phyloP scores from a whole-genome alignment of 306 rosid genomes.

The Cercis canadensis region DNA sequence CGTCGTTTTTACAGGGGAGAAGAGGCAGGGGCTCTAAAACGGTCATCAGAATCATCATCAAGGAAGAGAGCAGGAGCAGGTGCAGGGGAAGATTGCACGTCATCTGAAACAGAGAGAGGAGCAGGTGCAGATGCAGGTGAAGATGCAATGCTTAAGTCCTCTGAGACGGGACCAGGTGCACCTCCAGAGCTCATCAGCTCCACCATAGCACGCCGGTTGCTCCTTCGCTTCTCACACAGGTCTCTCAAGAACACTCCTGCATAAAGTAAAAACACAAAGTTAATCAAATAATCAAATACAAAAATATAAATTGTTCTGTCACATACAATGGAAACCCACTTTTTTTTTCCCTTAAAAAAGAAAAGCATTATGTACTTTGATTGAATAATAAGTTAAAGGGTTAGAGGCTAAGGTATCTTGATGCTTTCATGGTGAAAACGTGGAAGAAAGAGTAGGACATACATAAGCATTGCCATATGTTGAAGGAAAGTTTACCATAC shows the following conservation, averaged over 20 bases:
- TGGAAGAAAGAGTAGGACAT: constrained; percentile 18
- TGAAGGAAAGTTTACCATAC: constrained; percentile 33
- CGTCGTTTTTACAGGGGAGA: constrained; percentile 29
- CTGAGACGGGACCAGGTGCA: constrained; percentile 56
- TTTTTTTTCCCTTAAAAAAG: not conserved
- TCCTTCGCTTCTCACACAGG: constrained; percentile 59
- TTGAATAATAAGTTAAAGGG: constrained; percentile 32
- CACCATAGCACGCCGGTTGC: constrained; percentile 64
- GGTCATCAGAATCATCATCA: too few species aligned
- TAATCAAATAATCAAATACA: not conserved
- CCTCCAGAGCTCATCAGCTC: constrained; percentile 73
- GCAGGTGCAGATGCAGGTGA: constrained; percentile 19
- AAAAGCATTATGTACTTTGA: constrained; percentile 35
- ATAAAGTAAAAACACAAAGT: not conserved
- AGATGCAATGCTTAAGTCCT: constrained; percentile 23
- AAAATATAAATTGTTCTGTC: not conserved
- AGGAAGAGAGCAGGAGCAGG: too few species aligned
- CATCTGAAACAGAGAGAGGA: too few species aligned
- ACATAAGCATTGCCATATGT: constrained; percentile 4
- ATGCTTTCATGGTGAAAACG: constrained; percentile 23
- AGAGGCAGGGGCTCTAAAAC: constrained; percentile 47
- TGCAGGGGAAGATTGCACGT: too few species aligned
- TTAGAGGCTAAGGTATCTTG: constrained; percentile 28
- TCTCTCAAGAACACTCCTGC: constrained; percentile 79
- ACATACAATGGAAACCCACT: not conserved